Conservation (phyloP, 192 early-diverging fungal genomes). For the Helicostylum pulchrum region DNA sequence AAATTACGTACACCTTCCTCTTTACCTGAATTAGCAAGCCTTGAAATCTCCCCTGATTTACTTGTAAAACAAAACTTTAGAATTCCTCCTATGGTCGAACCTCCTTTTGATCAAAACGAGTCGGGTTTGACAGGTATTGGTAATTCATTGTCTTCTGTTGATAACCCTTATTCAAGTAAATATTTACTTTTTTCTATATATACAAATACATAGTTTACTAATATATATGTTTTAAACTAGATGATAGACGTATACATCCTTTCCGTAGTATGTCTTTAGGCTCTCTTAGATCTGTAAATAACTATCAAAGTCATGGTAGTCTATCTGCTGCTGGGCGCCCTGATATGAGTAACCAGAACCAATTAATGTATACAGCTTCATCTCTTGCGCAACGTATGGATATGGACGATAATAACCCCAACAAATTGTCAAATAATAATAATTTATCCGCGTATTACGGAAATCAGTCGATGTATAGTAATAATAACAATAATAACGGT, state of each 20-base stretch:
- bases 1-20: slow-evolving; percentile 52
- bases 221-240: background rate
- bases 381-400: slow-evolving; percentile 6
- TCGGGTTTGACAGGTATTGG: slow-evolving; percentile 4
- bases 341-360: background rate
- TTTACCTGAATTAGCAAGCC: slow-evolving; percentile 48
- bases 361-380: slow-evolving; percentile 10
- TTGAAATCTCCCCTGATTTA: slow-evolving; percentile 58
- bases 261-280: slow-evolving; percentile 29
- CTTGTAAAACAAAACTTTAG: slow-evolving; percentile 60
- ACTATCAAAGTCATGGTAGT: background rate
- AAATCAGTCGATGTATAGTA: slow-evolving; percentile 13
- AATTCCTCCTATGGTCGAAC: slow-evolving; percentile 46
- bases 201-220: background rate
- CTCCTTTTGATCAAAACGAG: slow-evolving; percentile 23
- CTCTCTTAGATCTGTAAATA: slow-evolving; percentile 6
- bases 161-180: background rate
- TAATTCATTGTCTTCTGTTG: background rate
- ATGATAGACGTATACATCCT: slow-evolving; percentile 17
- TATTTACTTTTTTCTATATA: background rate
- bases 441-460: slow-evolving; percentile 3
- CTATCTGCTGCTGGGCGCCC: background rate
- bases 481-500: background rate
- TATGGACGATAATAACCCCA: background rate
- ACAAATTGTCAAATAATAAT: slow-evolving; percentile 4